Base-by-base conservation (phyloP, 441 rosid species). In the Corymbia calophylla region DNA sequence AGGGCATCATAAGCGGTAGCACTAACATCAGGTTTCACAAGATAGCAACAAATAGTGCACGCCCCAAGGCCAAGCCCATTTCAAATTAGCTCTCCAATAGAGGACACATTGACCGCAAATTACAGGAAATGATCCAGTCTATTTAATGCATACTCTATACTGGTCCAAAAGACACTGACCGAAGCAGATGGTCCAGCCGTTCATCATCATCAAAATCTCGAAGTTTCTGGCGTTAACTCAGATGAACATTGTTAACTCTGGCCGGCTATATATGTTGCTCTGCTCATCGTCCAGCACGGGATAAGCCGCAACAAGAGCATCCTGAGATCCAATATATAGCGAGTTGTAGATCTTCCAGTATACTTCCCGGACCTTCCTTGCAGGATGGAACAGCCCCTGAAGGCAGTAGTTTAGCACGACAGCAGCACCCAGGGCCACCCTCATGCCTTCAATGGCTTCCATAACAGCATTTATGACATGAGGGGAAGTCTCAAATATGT, bases 311-410 rank as follows among this genome's bases (percentile, higher is more conserved):
- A 98, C 99, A 23, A 98, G 97, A 21, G 99, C 94, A 89, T 98
- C 99, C 89, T 97, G 99, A 18, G 97, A 66, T 87, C 99, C 99
- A 31, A 98, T 96, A 86, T 98, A 98, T 27, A 98, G 96, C 5
- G 99, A 95, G 90, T 98, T 98, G 91, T 98, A 98, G 15, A 98
- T 98, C 95, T 97, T 98, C 99, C 99, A 98, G 92, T 98, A 98
- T 16, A 98, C 99, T 92, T 98, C 99, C 89, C 99, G 94, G 87
- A 98, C 99, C 93, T 97, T 98, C 86, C 99, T 91, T 0, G 99
- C 99, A 62, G 99, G 99, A 92, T 98, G 99, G 92, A 97, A 98
- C 91, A 98, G 93, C 66, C 99, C 99, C 93, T 98, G 99, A 53
- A 98, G 94, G 91, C 99, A 98, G 89, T 98, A 98, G 92, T 98